Conservation (phyloP, 139 green algal species). For the Trebouxia sp. region DNA sequence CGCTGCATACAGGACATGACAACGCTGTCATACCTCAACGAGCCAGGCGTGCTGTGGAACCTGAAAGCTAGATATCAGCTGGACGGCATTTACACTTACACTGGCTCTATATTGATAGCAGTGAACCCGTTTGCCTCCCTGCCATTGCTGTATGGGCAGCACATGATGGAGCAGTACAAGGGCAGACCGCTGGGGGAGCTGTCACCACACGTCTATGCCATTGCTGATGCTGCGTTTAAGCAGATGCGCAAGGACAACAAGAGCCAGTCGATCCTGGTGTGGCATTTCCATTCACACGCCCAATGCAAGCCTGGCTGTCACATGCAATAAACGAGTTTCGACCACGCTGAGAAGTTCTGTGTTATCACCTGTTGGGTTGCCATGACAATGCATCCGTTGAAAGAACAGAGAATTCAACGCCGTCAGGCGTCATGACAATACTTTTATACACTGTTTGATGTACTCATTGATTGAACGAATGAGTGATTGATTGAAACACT, state of each 20-base stretch:
- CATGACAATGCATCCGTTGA: no score
- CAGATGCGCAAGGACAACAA: constrained; percentile 82
- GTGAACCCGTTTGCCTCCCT: constrained; percentile 89
- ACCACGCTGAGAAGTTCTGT: no score
- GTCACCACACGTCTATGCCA: constrained; percentile 90
- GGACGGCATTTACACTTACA: constrained; percentile 97
- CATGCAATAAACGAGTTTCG: no score
- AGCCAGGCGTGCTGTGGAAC: constrained; percentile 95
- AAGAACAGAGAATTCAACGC: no score
- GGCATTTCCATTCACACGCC: background rate
- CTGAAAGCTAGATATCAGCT: constrained; percentile 78
- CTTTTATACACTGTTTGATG: no score
- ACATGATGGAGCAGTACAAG: constrained; percentile 94
- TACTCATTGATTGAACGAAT: no score
- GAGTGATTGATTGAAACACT: no score
- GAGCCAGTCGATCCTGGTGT: constrained; percentile 89
- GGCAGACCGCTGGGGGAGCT: constrained; percentile 86
- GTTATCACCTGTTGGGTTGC: no score
- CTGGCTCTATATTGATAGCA: constrained; percentile 90
- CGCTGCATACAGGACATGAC: constrained; percentile 93
- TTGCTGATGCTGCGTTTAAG: constrained; percentile 83
- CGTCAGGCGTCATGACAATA: no score
- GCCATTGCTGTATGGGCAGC: constrained; percentile 83
- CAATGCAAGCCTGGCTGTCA: background rate
- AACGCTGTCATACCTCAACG: constrained; percentile 95